These are phyloP conservation scores for Porogramme epimiltina DNA, from an alignment of 1,284 basidiomycete species.

Conservation along the genomic window DNA sequence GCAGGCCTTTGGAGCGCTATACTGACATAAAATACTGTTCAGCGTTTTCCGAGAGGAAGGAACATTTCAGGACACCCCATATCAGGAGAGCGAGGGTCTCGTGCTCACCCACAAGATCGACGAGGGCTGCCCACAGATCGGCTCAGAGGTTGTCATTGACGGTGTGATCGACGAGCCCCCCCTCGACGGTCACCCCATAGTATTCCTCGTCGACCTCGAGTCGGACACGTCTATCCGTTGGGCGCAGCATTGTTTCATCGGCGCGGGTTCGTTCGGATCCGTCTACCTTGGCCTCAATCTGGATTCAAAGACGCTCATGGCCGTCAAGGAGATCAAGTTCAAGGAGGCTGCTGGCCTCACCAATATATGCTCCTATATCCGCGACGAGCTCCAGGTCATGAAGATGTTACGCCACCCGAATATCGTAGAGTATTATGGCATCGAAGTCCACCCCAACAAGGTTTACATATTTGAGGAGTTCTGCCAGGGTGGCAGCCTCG, in stretches of 20 bases:
- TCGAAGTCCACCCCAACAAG: slow-evolving; percentile 98
- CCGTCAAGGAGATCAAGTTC: slow-evolving; percentile 99
- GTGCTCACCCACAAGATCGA: slow-evolving; percentile 48
- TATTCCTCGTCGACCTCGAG: slow-evolving; percentile 89
- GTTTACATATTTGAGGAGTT: slow-evolving; percentile 99
- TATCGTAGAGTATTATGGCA: slow-evolving; percentile 98
- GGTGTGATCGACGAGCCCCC: slow-evolving; percentile 92
- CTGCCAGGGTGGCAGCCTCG: slow-evolving; percentile 95
- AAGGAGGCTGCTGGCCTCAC: slow-evolving; percentile 88
- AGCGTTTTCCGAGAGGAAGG: too few species aligned
- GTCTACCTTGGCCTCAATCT: slow-evolving; percentile 99
- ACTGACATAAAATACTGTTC: too few species aligned
- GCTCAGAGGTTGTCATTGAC: slow-evolving; percentile 75
- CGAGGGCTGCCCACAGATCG: slow-evolving; percentile 57
- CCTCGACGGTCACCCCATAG: slow-evolving; percentile 87
- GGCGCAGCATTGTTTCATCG: slow-evolving; percentile 99
- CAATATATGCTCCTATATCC: slow-evolving; percentile 89
- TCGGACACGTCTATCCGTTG: slow-evolving; percentile 96
- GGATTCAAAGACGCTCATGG: slow-evolving; percentile 96
- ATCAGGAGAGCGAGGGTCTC: slow-evolving; percentile 57
- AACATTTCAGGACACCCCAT: too few species aligned
- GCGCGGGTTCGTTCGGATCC: slow-evolving; percentile 94
- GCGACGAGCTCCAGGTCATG: slow-evolving; percentile 98
- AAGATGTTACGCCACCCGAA: slow-evolving; percentile 98
- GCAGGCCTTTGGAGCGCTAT: too few species aligned